Evolutionary conservation across 2,329 filamentous ascomycete species (phyloP), one percentile per base, ranked within the genome.

Genomic region (Diaporthe sp.): DNA sequence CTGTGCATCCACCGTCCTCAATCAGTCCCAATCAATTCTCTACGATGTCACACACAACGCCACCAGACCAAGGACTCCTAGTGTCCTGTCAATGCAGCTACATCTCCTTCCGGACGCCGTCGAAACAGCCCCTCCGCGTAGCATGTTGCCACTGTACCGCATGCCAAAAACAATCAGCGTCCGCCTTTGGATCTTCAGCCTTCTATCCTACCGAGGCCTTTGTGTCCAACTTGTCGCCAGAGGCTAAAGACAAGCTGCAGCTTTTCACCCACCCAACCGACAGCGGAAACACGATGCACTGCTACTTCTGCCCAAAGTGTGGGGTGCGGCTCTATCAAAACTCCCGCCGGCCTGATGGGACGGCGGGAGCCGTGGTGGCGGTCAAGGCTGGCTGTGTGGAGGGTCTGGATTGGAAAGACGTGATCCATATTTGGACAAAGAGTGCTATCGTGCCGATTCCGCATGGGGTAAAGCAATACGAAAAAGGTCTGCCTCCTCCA

Each of bases 261-360:
- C 58, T 79, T 22, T 85, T 81, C 77, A 79, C 77, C 27, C 79
- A 81, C 27, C 77, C 77, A 30, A 77, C 80, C 3, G 79, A 82
- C 2, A 73, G 76, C 9, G 81, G 79, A 8, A 77, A 80, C 39
- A 79, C 74, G 9, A 80, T 83, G 80, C 80, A 83, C 63, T 84
- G 83, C 71, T 81, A 80, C 68, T 82, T 82, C 25, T 82, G 81
- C 75, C 78, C 77, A 39, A 47, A 25, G 15, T 82, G 81, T 77
- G 87, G 87, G 13, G 83, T 83, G n/a, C 83, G 87, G 17, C 70
- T 89, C n/a, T 78, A 88, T 35, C 87, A 89, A 75, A 84, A 85
- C 58, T 79, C 82, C 53, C 78, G 83, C 30, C 77, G 83, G 9
- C 75, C 80, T 1, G 83, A 86, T 72, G 86, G 86, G 3, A 80